Evolutionary conservation across 2,329 filamentous ascomycete species (phyloP).

Genomic region (Alternaria panax): DNA sequence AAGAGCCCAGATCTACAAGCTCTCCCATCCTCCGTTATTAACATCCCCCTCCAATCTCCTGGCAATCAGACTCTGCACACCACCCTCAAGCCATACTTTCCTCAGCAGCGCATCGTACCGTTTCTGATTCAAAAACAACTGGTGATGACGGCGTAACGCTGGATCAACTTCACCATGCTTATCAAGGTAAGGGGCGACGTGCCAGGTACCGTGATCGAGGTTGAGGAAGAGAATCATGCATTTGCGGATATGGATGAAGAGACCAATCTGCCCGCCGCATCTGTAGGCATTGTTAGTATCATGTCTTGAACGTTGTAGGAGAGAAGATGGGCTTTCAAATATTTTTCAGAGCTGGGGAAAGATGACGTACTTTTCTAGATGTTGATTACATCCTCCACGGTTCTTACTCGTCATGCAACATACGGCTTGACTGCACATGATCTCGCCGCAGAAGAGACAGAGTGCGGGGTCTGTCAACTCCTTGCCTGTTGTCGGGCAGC

Average conservation of each 20-base stretch:
- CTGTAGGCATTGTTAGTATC: conserved; percentile 54
- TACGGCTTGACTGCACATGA: conserved; percentile 92
- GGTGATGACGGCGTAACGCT: conserved; percentile 83
- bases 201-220: conserved; percentile 80
- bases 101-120: conserved; percentile 89
- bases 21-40: conserved; percentile 98
- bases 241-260: conserved; percentile 97
- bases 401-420: conserved; percentile 79
- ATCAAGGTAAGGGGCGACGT: conserved; percentile 90
- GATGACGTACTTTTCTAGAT: conserved; percentile 77
- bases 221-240: conserved; percentile 91
- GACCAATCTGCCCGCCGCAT: conserved; percentile 87
- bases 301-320: neutral
- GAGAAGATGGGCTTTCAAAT: too few relatives aligned
- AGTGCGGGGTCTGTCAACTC: conserved; percentile 90
- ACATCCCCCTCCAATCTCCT: conserved; percentile 92
- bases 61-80: conserved; percentile 86
- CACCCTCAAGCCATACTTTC: conserved; percentile 84
- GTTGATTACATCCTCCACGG: conserved; percentile 76
- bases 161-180: conserved; percentile 94
- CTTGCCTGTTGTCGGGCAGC: conserved; percentile 88
- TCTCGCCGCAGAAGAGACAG: conserved; percentile 94
- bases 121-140: conserved; percentile 91
- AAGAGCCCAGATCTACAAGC: conserved; percentile 44
- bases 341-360: neutral